These are phyloP conservation scores for Populus deltoides DNA, from an alignment of 345 rosid species.

Conservation along the genomic window DNA sequence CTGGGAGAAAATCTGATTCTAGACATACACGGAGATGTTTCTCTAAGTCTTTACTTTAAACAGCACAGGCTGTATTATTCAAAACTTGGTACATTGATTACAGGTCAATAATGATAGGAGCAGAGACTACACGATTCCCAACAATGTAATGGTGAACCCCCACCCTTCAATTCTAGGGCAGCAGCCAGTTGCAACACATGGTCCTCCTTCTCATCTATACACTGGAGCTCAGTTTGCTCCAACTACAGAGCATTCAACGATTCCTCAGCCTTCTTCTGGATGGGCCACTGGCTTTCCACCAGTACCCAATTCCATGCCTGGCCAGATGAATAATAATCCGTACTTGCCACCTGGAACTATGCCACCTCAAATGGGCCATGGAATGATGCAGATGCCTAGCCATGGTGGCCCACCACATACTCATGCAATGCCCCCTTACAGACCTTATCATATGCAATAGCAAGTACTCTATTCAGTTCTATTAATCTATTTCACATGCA, in stretches of 20 bases:
- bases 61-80: background rate
- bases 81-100: constrained; percentile 11
- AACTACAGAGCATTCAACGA: constrained; percentile 34
- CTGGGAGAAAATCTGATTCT: background rate
- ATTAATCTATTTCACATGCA: background rate
- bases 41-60: background rate
- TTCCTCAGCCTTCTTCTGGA: constrained; percentile 57
- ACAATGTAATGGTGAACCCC: constrained; percentile 41
- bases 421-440: constrained; percentile 39
- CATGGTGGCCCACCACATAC: constrained; percentile 37
- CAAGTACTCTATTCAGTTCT: background rate
- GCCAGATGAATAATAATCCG: constrained; percentile 50
- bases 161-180: constrained; percentile 71
- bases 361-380: constrained; percentile 53
- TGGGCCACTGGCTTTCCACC: constrained; percentile 54
- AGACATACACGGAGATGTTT: background rate
- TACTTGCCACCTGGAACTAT: constrained; percentile 57
- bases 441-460: constrained; percentile 44
- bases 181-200: constrained; percentile 48
- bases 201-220: constrained; percentile 45
- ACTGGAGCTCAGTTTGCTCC: constrained; percentile 43
- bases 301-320: constrained; percentile 50
- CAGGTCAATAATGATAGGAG: constrained; percentile 93
- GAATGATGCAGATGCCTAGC: constrained; percentile 54
- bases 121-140: constrained; percentile 80